phyloP scores from a whole-genome alignment of 495 filamentous ascomycete species.

The Aspergillus incahuasiensis region DNA sequence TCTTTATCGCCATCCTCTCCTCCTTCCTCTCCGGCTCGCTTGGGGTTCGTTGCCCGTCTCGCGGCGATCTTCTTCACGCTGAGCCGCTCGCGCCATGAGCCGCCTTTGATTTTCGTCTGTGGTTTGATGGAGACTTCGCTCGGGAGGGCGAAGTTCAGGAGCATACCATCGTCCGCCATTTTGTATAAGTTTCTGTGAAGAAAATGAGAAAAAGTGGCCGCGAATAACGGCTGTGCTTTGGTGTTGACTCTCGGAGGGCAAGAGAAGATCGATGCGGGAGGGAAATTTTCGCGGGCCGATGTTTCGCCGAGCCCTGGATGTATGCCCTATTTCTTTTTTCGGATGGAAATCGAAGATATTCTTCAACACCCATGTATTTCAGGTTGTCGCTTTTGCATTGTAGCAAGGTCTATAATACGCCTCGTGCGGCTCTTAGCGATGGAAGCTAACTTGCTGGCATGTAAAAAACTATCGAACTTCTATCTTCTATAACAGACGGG shows the following conservation, averaged over 20 bases:
- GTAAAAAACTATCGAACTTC: constrained; percentile 11
- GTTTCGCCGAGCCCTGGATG: constrained; percentile 25
- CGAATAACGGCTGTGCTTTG: constrained; percentile 13
- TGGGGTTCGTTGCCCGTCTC: constrained; percentile 17
- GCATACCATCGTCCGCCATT: constrained; percentile 90
- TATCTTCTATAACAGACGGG: background rate
- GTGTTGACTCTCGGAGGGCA: background rate
- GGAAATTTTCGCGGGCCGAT: constrained; percentile 36
- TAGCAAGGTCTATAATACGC: too few species aligned
- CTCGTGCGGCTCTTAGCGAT: too few species aligned
- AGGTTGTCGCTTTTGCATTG: too few species aligned
- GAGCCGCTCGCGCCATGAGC: constrained; percentile 83
- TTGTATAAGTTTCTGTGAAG: constrained; percentile 26
- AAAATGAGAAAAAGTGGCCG: background rate
- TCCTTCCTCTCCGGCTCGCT: background rate
- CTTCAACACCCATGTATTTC: too few species aligned
- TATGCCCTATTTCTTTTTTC: constrained; percentile 37
- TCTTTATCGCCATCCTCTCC: background rate
- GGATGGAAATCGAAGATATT: too few species aligned
- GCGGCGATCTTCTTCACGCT: constrained; percentile 69
- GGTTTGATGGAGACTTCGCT: constrained; percentile 51
- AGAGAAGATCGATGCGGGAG: constrained; percentile 4
- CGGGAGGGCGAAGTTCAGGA: constrained; percentile 81
- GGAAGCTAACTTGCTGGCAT: too few species aligned
- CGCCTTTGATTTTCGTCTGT: constrained; percentile 73